phyloP scores from a whole-genome alignment of 257 asterid species.

The Salvia splendens region DNA sequence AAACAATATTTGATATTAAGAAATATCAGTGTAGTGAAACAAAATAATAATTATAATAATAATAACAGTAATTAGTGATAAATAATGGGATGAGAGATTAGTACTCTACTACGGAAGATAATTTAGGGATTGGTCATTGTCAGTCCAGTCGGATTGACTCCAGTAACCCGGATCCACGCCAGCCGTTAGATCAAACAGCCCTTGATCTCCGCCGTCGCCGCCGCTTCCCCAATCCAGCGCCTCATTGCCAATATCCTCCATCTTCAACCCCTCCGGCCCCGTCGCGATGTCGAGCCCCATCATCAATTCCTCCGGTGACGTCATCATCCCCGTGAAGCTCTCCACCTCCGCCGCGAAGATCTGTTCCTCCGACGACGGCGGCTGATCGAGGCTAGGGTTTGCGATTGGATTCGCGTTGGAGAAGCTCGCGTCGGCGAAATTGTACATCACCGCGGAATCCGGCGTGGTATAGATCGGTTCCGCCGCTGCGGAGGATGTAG shows the following conservation, averaged over 20 bases:
- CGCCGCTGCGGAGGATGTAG: conserved; percentile 23
- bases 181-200: conserved; percentile 69
- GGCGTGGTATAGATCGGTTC: conserved; percentile 34
- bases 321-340: conserved; percentile 50
- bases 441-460: conserved; percentile 35
- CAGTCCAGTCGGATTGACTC: conserved; percentile 70
- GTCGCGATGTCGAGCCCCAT: conserved; percentile 12
- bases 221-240: conserved; percentile 59
- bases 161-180: conserved; percentile 71
- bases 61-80: background rate
- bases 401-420: conserved; percentile 30
- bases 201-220: conserved; percentile 52
- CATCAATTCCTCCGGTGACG: conserved; percentile 46
- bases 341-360: conserved; percentile 58
- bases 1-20: background rate
- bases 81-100: conserved; percentile 1
- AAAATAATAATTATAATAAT: background rate
- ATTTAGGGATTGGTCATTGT: conserved; percentile 61
- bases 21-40: background rate
- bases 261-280: conserved; percentile 38
- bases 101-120: conserved; percentile 47
- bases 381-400: conserved; percentile 37
- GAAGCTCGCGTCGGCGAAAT: conserved; percentile 47
- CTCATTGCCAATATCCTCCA: conserved; percentile 38
- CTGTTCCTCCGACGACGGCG: conserved; percentile 45